Evolutionary conservation across 805 yeast species (phyloP).

Genomic region (Myxozyma geophila): DNA sequence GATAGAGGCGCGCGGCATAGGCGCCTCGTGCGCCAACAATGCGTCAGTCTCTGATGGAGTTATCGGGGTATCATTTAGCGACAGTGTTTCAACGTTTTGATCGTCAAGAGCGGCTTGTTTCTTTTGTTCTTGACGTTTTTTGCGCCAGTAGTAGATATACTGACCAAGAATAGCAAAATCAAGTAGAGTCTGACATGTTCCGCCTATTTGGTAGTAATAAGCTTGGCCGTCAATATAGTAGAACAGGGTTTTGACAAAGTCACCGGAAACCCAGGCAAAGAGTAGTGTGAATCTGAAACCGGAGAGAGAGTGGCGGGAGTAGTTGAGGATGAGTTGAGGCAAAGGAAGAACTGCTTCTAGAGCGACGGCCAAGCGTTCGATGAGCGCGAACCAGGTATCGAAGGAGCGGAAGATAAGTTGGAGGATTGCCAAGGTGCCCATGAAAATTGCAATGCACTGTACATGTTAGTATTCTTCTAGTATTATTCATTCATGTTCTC

Average conservation of each 20-base stretch:
- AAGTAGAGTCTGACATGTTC: slow-evolving; percentile 72
- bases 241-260: slow-evolving; percentile 74
- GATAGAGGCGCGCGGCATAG: slow-evolving; percentile 11
- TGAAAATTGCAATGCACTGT: slow-evolving; percentile 57
- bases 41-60: slow-evolving; percentile 5
- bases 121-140: slow-evolving; percentile 21
- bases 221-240: slow-evolving; percentile 71
- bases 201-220: slow-evolving; percentile 54
- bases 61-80: slow-evolving; percentile 2
- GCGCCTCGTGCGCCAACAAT: background rate
- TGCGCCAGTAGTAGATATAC: slow-evolving; percentile 59
- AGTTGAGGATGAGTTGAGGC: slow-evolving; percentile 69
- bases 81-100: slow-evolving; percentile 19
- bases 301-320: slow-evolving; percentile 75
- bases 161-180: slow-evolving; percentile 76
- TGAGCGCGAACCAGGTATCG: slow-evolving; percentile 51
- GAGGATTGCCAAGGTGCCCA: slow-evolving; percentile 48
- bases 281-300: slow-evolving; percentile 78
- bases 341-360: slow-evolving; percentile 50
- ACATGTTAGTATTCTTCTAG: background rate
- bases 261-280: slow-evolving; percentile 89
- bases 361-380: slow-evolving; percentile 69
- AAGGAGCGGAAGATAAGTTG: slow-evolving; percentile 50
- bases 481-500: no score
- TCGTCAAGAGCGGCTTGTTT: slow-evolving; percentile 15